Evolutionary conservation across 2,329 filamentous ascomycete species (phyloP), one percentile per base, ranked within the genome.

Genomic region (Fusarium nematophilum): DNA sequence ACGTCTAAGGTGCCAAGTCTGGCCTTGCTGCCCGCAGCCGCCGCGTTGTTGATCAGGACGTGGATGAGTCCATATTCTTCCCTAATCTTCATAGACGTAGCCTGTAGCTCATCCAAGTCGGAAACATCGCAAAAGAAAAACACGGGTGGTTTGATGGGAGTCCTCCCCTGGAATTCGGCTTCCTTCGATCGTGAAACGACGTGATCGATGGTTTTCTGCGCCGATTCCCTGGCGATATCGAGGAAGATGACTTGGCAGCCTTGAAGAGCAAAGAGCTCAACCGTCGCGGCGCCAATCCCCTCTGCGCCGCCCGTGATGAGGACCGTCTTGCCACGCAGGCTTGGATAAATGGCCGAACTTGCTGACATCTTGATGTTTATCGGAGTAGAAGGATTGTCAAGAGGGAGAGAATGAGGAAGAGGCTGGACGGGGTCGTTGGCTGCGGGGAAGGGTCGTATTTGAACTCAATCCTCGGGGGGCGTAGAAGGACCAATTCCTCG

Each of bases 31-130:
- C 49, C 59, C 27, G 62, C 60, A 0, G 56, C 59, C 0, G 90
- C 92, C 14, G 92, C 92, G 73, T 95, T 96, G 81, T 96, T 95
- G 78, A 96, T 79, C 44, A 96, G 78, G 62, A 95, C 90, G 74
- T 96, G 90, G 68, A 96, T 83, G 66, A 23, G 45, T 1, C 62
- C 62, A 27, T 72, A 60, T 3, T 68, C 50, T 3, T 64, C 57
- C 1, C 78, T 49, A 3, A 73, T 71, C n/a, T 66, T 62, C 11
- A 70, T 67, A 2, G 78, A 74, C 13, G 72, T 74, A 1, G 68
- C 55, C 31, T 72, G 66, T 5, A 80, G 63, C 30, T 63, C 48
- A 1, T 67, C 59, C 4, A 81, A 53, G 48, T 79, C 64, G 6
- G 74, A 74, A 3, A 81, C 69, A 60, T 80, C 76, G 72, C 81